A percentile compares a stretch with the other conserved stretches of the same genome.
Conservation (phyloP, 139 green algal genomes). For the Ostreobium quekettii region DNA sequence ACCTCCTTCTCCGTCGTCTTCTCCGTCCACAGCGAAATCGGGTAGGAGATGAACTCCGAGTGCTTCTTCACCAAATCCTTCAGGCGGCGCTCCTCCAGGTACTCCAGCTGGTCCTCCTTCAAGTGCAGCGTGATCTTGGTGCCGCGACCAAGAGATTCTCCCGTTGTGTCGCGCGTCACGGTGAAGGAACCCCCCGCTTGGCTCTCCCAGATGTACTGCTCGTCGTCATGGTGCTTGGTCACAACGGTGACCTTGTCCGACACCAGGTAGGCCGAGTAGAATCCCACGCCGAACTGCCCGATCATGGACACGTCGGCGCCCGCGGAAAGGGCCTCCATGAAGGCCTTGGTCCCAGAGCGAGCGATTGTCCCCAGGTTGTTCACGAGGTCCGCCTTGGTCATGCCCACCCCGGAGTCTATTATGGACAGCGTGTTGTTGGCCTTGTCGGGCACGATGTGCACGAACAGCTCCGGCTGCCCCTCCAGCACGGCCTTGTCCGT, state of each 20-base stretch:
- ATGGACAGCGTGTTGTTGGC: conserved; percentile 93
- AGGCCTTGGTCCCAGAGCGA: conserved; percentile 95
- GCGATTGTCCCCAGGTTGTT: conserved; percentile 99
- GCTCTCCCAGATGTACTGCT: conserved; percentile 97
- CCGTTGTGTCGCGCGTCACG: conserved; percentile 73
- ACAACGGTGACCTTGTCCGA: conserved; percentile 81
- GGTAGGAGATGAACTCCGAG: conserved; percentile 99
- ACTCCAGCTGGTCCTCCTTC: conserved; percentile 97
- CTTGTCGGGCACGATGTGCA: conserved; percentile 96
- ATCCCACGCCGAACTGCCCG: conserved; percentile 98
- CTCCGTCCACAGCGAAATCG: conserved; percentile 93
- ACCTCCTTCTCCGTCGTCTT: conserved; percentile 98
- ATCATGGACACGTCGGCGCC: conserved; percentile 99
- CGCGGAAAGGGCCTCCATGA: conserved; percentile 98
- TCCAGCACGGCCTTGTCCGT: conserved; percentile 98
- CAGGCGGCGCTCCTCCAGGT: conserved; percentile 94
- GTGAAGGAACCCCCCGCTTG: conserved; percentile 99
- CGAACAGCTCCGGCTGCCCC: conserved; percentile 86
- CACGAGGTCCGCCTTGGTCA: conserved; percentile 96
- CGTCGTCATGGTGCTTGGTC: conserved; percentile 99
- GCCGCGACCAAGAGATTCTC: conserved; percentile 80
- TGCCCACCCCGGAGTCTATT: conserved; percentile 90
- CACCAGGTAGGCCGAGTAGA: conserved; percentile 99
- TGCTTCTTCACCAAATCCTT: conserved; percentile 99
- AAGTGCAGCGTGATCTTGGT: conserved; percentile 95